Evolutionary conservation across 768 basidiomycete genomes (phyloP), one percentile per base, ranked within the genome.

Genomic region (Lentinus brumalis): DNA sequence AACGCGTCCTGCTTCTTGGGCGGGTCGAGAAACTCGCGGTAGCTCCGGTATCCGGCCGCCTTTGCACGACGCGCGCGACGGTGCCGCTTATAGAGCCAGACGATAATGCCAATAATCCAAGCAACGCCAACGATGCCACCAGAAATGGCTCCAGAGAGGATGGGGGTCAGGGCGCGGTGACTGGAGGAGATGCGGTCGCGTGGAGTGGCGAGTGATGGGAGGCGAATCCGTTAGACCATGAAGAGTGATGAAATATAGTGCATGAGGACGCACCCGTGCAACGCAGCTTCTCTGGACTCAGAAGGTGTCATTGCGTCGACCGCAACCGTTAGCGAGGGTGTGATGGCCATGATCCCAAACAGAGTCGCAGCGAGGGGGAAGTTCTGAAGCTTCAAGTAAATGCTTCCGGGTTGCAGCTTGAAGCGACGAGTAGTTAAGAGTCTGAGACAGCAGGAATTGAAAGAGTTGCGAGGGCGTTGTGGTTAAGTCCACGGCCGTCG

Each of bases 141-240:
- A 59, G 84, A 84, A 57, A 86, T 75, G 56, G 77, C 76, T 21
- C 86, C 86, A 11, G 86, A 84, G 63, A 87, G 80, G 59, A 86
- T 79, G 38, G 86, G 86, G 8, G 86, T 87, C 65, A 80, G 76
- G 0, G 83, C 79, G 60, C 79, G 81, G 55, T 81, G 77, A 47
- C 84, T 87, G 58, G 21, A 46, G 14, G 9, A 30, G 2, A 16
- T 12, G 50, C 12, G 49, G 21, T 15, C 29, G 18, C 11, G 6
- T 42, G n/a, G n/a, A n/a, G n/a, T n/a, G n/a, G n/a, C n/a, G 30
- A 32, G 52, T 21, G 35, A 40, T 2, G 21, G 40, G n/a, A n/a
- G n/a, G n/a, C n/a, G n/a, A n/a, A n/a, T n/a, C n/a, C n/a, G n/a
- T n/a, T n/a, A n/a, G n/a, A 26, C 14, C 1, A 46, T 31, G 56